phyloP scores from a whole-genome alignment of 768 basidiomycete genomes.

The Lentinula edodes region DNA sequence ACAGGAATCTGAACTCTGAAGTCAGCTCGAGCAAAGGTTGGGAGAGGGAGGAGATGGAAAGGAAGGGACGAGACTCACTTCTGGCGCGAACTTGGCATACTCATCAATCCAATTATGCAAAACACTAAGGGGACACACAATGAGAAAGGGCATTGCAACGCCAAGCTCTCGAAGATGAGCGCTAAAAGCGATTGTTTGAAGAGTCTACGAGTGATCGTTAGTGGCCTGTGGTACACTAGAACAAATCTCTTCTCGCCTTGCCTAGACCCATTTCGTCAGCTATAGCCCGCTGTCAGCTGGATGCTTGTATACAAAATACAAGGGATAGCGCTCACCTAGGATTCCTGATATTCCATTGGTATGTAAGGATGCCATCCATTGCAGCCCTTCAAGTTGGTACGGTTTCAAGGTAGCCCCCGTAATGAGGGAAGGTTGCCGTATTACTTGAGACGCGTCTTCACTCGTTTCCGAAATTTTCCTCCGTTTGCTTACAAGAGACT shows the following conservation, averaged over 20 bases:
- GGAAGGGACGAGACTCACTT: conserved; percentile 35
- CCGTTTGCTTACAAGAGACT: conserved; percentile 22
- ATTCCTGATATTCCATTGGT: conserved; percentile 83
- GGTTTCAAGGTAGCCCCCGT: conserved; percentile 83
- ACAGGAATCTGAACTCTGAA: conserved; percentile 62
- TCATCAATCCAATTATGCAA: conserved; percentile 89
- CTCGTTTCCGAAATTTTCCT: conserved; percentile 11
- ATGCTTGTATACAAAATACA: conserved; percentile 10
- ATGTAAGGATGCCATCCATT: conserved; percentile 91
- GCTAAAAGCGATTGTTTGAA: conserved; percentile 92
- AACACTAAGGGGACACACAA: conserved; percentile 92
- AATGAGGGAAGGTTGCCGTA: conserved; percentile 72
- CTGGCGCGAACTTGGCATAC: conserved; percentile 78
- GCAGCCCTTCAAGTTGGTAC: conserved; percentile 91
- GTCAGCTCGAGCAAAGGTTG: conserved; percentile 1
- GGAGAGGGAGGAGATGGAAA: background rate
- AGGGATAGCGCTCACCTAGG: conserved; percentile 42
- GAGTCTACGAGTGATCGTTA: conserved; percentile 49
- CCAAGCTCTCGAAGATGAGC: conserved; percentile 79
- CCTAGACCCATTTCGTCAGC: conserved; percentile 97
- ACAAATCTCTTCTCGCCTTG: conserved; percentile 40
- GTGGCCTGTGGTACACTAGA: background rate
- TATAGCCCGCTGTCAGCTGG: conserved; percentile 18
- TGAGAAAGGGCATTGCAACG: conserved; percentile 69
- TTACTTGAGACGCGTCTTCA: conserved; percentile 22